These are phyloP conservation scores for Takashimella koratensis DNA, from an alignment of 1,284 basidiomycete species.

Conservation along the genomic window DNA sequence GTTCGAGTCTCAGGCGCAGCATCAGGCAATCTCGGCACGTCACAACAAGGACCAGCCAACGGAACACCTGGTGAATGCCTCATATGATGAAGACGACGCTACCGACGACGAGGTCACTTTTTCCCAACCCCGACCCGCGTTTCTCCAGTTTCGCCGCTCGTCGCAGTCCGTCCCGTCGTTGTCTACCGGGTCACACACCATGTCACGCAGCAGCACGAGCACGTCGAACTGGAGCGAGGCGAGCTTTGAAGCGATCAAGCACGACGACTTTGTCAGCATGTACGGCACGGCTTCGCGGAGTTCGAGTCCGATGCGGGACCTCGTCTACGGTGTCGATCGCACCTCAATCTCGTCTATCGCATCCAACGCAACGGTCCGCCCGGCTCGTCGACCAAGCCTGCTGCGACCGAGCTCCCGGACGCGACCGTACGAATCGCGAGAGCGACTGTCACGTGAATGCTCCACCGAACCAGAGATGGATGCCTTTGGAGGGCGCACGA, in stretches of 20 bases:
- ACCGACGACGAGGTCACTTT: constrained; percentile 1
- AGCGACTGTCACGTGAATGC: neutral
- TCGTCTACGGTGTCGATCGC: neutral
- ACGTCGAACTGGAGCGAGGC: constrained; percentile 19
- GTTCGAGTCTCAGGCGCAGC: neutral
- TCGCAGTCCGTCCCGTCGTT: constrained; percentile 2
- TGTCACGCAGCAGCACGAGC: constrained; percentile 1
- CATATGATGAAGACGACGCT: neutral
- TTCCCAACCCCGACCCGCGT: constrained; percentile 3
- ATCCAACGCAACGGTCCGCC: neutral
- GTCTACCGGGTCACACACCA: constrained; percentile 3
- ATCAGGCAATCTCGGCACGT: neutral
- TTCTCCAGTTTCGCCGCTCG: constrained; percentile 26
- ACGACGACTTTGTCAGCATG: constrained; percentile 23
- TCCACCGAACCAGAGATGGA: neutral
- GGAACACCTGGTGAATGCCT: neutral
- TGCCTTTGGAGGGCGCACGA: neutral
- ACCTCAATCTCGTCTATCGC: neutral
- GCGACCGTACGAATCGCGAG: neutral
- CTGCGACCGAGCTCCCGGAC: neutral
- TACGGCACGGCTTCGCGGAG: constrained; percentile 11
- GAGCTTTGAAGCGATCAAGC: constrained; percentile 27
- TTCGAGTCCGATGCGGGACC: neutral
- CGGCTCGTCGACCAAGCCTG: neutral
- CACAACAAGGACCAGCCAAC: neutral